A percentile compares a stretch with the other conserved stretches of the same genome.
phyloP scores from a whole-genome alignment of 1,284 basidiomycete species.

The Puccinia hordei region DNA sequence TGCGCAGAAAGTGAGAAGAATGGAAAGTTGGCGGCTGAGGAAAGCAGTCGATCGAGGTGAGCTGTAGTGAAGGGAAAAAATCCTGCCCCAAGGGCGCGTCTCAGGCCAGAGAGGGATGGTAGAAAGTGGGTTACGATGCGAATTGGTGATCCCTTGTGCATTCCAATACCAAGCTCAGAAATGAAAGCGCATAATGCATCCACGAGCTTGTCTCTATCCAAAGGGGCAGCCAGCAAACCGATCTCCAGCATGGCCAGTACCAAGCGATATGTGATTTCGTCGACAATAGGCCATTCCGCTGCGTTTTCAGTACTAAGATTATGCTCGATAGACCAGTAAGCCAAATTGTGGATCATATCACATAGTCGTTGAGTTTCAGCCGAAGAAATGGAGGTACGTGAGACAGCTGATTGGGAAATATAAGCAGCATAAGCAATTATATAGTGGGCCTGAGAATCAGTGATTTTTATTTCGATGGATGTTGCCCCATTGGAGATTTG shows the following conservation, averaged over 20 bases:
- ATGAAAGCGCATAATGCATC: slow-evolving; percentile 30
- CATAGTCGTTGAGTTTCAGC: slow-evolving; percentile 23
- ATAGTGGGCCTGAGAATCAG: slow-evolving; percentile 35
- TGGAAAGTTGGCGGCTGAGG: slow-evolving; percentile 11
- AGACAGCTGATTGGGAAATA: slow-evolving; percentile 43
- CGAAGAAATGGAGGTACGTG: slow-evolving; percentile 6
- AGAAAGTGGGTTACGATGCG: slow-evolving; percentile 46
- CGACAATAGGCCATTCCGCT: slow-evolving; percentile 43
- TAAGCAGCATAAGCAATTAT: slow-evolving; percentile 48
- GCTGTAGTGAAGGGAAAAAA: slow-evolving; percentile 39
- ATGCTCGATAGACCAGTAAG: slow-evolving; percentile 28
- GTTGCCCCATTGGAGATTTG: not conserved
- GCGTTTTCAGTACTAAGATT: slow-evolving; percentile 39
- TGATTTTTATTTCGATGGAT: slow-evolving; percentile 29
- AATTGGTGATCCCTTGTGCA: slow-evolving; percentile 20
- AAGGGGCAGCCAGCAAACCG: slow-evolving; percentile 1
- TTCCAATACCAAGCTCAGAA: slow-evolving; percentile 2
- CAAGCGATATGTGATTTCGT: slow-evolving; percentile 44
- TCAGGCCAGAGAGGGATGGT: slow-evolving; percentile 41
- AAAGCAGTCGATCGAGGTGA: slow-evolving; percentile 36
- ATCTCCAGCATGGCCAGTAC: slow-evolving; percentile 39
- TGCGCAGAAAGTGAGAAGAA: slow-evolving; percentile 23
- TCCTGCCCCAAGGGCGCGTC: slow-evolving; percentile 31
- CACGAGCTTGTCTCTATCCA: slow-evolving; percentile 27
- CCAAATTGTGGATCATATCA: slow-evolving; percentile 27